Percentiles rank a stretch among this genome's conserved stretches.
Evolutionary conservation across 768 basidiomycete genomes (phyloP).

Genomic region (Termitomyces sp.): DNA sequence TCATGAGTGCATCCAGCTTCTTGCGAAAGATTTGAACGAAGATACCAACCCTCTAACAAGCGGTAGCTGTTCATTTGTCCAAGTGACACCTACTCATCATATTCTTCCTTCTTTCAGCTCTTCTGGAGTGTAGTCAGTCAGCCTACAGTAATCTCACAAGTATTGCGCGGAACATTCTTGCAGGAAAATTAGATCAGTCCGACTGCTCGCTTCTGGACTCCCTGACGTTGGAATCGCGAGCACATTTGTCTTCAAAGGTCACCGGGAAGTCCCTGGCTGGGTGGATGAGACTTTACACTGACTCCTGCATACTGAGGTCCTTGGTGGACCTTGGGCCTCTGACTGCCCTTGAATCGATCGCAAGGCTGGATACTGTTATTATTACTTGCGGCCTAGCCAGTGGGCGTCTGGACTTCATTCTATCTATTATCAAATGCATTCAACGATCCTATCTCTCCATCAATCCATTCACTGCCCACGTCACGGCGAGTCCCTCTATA

Average conservation of each 20-base stretch:
- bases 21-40: constrained; percentile 12
- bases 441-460: constrained; percentile 34
- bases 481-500: neutral
- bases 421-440: constrained; percentile 52
- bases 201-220: constrained; percentile 23
- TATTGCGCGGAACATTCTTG: constrained; percentile 5
- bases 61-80: constrained; percentile 3
- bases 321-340: constrained; percentile 29
- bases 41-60: constrained; percentile 5
- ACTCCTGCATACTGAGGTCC: constrained; percentile 57
- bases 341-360: constrained; percentile 40
- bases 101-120: neutral
- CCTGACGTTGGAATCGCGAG: constrained; percentile 35
- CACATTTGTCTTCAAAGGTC: constrained; percentile 39
- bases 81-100: neutral
- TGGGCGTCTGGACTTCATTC: constrained; percentile 54
- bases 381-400: constrained; percentile 78
- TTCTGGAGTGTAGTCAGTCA: constrained; percentile 4
- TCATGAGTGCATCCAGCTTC: constrained; percentile 8
- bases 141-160: constrained; percentile 5
- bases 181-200: neutral
- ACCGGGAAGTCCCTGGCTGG: constrained; percentile 24
- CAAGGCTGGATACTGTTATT: constrained; percentile 70
- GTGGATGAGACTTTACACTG: constrained; percentile 75
- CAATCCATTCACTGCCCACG: neutral